Conservation (phyloP, 805 yeast species). For the Schwanniomyces yamadae region DNA sequence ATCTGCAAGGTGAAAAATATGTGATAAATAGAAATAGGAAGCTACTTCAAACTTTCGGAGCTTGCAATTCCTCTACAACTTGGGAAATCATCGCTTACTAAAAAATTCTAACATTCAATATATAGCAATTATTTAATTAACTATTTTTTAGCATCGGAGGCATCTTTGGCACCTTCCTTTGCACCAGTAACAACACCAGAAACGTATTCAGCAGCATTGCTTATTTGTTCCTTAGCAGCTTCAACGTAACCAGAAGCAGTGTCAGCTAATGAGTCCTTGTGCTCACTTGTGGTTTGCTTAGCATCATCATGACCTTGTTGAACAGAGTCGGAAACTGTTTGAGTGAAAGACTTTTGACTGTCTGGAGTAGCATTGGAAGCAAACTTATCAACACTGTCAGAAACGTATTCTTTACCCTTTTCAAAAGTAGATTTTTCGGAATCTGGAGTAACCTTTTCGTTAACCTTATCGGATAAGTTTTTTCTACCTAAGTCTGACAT, state of each 20-base stretch:
- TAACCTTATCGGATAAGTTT: conserved; percentile 63
- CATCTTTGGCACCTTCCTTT: conserved; percentile 48
- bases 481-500: conserved; percentile 68
- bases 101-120: too few relatives aligned
- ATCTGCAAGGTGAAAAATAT: too few relatives aligned
- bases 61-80: too few relatives aligned
- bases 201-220: conserved; percentile 57
- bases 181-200: conserved; percentile 57
- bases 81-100: too few relatives aligned
- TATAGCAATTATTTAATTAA: too few relatives aligned
- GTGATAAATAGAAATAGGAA: too few relatives aligned
- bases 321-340: conserved; percentile 64
- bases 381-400: conserved; percentile 64
- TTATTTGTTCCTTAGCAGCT: conserved; percentile 53
- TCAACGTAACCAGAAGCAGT: conserved; percentile 49
- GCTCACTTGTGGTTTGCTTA: conserved; percentile 25
- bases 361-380: conserved; percentile 64
- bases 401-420: conserved; percentile 67
- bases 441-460: conserved; percentile 71
- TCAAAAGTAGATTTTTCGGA: conserved; percentile 61
- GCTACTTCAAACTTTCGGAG: too few relatives aligned
- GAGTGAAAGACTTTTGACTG: conserved; percentile 64
- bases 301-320: conserved; percentile 56
- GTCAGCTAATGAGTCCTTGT: conserved; percentile 34
- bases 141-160: conserved; percentile 15